Percentiles rank a stretch among this genome's conserved stretches.
These are phyloP conservation scores for Pythium scleroteichum DNA, from an alignment of 352 stramenopile genomes.

Conservation along the genomic window DNA sequence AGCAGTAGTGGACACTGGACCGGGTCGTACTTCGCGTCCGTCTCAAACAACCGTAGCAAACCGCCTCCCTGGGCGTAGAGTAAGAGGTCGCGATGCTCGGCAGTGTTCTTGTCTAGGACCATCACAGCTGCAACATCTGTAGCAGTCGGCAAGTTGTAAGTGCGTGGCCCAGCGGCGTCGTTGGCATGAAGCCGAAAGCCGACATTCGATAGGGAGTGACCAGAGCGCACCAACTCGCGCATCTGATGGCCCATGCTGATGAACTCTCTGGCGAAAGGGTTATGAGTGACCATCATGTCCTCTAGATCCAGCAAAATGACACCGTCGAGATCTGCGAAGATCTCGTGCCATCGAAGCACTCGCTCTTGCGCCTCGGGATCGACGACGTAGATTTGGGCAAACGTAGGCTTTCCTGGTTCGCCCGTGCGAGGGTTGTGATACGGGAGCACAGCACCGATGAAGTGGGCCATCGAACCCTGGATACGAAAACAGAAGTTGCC, in stretches of 20 bases:
- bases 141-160: no score
- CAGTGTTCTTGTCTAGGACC: no score
- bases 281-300: constrained; percentile 5
- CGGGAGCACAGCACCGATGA: constrained; percentile 9
- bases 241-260: constrained; percentile 3
- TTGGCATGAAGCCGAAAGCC: no score
- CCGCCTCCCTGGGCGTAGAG: not conserved
- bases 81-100: constrained; percentile 15
- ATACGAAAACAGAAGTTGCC: constrained; percentile 4
- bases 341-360: not conserved
- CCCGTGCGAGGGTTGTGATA: not conserved
- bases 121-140: no score
- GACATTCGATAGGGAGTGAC: no score
- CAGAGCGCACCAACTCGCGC: not conserved
- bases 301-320: constrained; percentile 11
- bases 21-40: constrained; percentile 9
- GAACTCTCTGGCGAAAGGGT: constrained; percentile 15
- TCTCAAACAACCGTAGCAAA: constrained; percentile 15
- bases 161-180: no score
- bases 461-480: constrained; percentile 10
- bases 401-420: not conserved
- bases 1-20: constrained; percentile 14
- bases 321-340: constrained; percentile 2
- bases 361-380: constrained; percentile 8
- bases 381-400: constrained; percentile 17